A percentile compares a stretch with the other conserved stretches of the same genome.
These are phyloP conservation scores for Herpotrichia juniperi DNA, from an alignment of 2,329 filamentous ascomycete genomes.

Conservation along the genomic window DNA sequence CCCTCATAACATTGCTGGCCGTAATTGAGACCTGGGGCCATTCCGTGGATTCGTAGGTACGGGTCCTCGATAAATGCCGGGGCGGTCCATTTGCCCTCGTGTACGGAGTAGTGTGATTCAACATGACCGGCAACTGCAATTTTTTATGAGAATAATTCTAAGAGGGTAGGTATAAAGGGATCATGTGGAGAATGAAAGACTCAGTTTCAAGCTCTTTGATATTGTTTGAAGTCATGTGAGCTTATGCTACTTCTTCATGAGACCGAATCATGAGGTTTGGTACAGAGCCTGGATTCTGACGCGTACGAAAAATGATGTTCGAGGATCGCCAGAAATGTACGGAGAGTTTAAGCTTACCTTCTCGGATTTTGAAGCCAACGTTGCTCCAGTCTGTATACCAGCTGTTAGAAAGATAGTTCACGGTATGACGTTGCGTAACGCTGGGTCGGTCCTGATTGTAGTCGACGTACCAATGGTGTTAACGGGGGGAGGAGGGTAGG, in stretches of 20 bases:
- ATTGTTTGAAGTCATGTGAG: too few relatives aligned
- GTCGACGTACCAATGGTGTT: slow-evolving; percentile 69
- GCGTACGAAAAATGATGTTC: too few relatives aligned
- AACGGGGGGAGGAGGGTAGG: slow-evolving; percentile 73
- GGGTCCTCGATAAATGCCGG: slow-evolving; percentile 83
- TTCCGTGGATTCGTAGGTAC: slow-evolving; percentile 87
- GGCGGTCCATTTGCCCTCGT: slow-evolving; percentile 76
- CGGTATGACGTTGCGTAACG: neutral
- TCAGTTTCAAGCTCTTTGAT: too few relatives aligned
- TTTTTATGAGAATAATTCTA: neutral
- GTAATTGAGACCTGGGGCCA: slow-evolving; percentile 95
- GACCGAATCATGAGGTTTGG: too few relatives aligned
- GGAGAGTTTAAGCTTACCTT: slow-evolving; percentile 63
- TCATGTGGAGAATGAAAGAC: neutral
- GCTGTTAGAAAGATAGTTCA: slow-evolving; percentile 9
- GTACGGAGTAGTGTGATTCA: slow-evolving; percentile 79
- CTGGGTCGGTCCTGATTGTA: neutral
- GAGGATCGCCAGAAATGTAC: too few relatives aligned
- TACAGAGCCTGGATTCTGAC: too few relatives aligned
- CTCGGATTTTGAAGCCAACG: slow-evolving; percentile 89
- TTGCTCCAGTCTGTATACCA: slow-evolving; percentile 77
- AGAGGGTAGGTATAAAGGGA: neutral
- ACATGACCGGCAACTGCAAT: slow-evolving; percentile 91
- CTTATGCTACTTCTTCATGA: too few relatives aligned
- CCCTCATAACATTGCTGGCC: slow-evolving; percentile 96